Evolutionary conservation across 2,329 filamentous ascomycete genomes (phyloP), one percentile per base, ranked within the genome.

Genomic region (Venturia nashicola): DNA sequence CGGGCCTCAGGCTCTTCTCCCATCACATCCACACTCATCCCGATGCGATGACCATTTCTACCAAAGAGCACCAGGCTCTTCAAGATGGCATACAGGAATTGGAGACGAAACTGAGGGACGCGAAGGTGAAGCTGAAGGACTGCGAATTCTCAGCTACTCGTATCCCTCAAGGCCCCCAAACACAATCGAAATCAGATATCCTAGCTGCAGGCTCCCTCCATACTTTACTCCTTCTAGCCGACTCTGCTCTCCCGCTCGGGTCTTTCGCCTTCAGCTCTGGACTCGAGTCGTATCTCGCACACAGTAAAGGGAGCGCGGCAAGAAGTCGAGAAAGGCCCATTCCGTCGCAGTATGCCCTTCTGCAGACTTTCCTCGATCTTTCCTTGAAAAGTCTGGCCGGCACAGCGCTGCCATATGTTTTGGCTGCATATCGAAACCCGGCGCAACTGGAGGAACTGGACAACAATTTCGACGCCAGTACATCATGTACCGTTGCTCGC

Each of bases 211-310:
- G 69, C 40, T 68, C 74, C 32, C 72, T 81, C 36, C 90, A 93
- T 74, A 86, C 88, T 68, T 83, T 91, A 44, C 83, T 93, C 40
- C 80, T 94, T 3, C 85, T 93, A 60, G 85, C 90, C 59, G 90
- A 94, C 78, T 92, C 90, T 1, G 88, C 89, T 16, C 83, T 94
- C 2, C 90, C 90, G 0, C 80, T 94, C 0, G 90, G 90, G 65
- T 90, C 89, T n/a, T 94, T 94, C 76, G 90, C 90, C 70, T 94
- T 93, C 78, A 90, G 86, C 78, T 88, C 85, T 68, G 89, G 89
- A 3, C 82, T 94, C 18, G 90, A 94, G 76, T 93, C 89, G 48
- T 93, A 88, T 73, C 84, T 92, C 20, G 86, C 87, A 3, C 90
- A 94, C 77, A 79, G 79, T 6, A 61, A 62, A 43, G 34, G 18